A percentile compares a stretch with the other conserved stretches of the same genome.
Conservation (phyloP, 2,329 filamentous ascomycete species). For the Paecilomyces sp. region DNA sequence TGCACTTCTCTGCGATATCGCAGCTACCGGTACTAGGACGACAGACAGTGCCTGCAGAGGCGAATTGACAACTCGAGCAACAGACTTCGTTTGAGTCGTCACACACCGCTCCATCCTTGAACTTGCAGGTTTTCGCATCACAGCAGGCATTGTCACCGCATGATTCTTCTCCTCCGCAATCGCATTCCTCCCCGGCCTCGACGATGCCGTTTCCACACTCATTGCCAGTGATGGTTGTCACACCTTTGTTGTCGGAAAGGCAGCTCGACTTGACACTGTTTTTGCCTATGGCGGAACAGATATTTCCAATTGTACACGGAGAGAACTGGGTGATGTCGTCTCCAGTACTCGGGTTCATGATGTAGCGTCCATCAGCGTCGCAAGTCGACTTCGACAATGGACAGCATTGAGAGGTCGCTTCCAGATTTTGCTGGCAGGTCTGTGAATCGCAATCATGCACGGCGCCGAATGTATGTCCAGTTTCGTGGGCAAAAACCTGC, state of each 20-base stretch:
- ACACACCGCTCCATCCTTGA: slow-evolving; percentile 67
- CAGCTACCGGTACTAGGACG: slow-evolving; percentile 72
- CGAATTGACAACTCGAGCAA: slow-evolving; percentile 37
- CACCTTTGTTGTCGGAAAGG: slow-evolving; percentile 75
- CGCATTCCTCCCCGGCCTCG: slow-evolving; percentile 87
- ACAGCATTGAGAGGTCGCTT: slow-evolving; percentile 66
- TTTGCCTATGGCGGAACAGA: slow-evolving; percentile 76
- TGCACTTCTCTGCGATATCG: slow-evolving; percentile 78
- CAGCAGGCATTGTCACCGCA: slow-evolving; percentile 78
- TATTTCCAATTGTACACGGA: slow-evolving; percentile 82
- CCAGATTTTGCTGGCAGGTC: slow-evolving; percentile 60
- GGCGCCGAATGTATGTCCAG: slow-evolving; percentile 89
- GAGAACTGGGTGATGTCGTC: slow-evolving; percentile 72
- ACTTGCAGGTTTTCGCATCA: slow-evolving; percentile 78
- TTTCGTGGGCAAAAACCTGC: slow-evolving; percentile 94
- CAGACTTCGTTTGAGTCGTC: slow-evolving; percentile 48
- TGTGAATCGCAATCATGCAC: slow-evolving; percentile 78
- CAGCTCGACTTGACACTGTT: slow-evolving; percentile 71
- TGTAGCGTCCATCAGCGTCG: slow-evolving; percentile 69
- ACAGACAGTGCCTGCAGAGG: slow-evolving; percentile 63
- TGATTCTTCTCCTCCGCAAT: slow-evolving; percentile 71
- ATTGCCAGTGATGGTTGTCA: slow-evolving; percentile 72
- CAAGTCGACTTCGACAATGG: slow-evolving; percentile 63
- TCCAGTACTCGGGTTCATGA: slow-evolving; percentile 92
- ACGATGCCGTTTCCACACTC: slow-evolving; percentile 97